Percentiles rank a stretch among this genome's conserved stretches.
Conservation (phyloP, 768 basidiomycete species). For the Rhizopogon rudus region DNA sequence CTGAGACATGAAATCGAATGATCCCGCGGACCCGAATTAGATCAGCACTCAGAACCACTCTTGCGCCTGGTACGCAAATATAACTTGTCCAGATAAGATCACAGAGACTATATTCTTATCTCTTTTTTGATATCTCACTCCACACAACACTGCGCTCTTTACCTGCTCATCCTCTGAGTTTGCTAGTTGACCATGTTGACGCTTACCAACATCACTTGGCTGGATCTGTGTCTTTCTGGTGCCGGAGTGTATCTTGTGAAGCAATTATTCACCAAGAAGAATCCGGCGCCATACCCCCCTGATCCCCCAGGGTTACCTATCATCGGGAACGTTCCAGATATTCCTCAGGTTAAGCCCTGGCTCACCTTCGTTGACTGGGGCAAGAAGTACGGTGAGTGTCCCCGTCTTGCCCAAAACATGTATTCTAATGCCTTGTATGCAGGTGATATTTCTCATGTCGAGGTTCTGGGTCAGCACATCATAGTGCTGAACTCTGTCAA, state of each 20-base stretch:
- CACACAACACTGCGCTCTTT: conserved; percentile 8
- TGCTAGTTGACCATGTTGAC: conserved; percentile 13
- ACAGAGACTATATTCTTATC: no score
- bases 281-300: conserved; percentile 32
- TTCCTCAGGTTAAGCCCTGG: conserved; percentile 44
- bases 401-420: background rate
- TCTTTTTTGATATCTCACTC: no score
- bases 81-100: no score
- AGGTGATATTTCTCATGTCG: conserved; percentile 60
- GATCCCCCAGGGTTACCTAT: conserved; percentile 41
- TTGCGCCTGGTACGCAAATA: no score
- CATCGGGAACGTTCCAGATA: conserved; percentile 43
- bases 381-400: conserved; percentile 33
- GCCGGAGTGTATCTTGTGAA: conserved; percentile 25
- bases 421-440: conserved; percentile 1
- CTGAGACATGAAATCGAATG: no score
- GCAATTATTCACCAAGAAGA: conserved; percentile 14
- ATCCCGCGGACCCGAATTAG: no score
- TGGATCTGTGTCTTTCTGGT: conserved; percentile 24
- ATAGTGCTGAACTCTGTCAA: conserved; percentile 49
- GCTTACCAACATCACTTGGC: conserved; percentile 19
- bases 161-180: background rate
- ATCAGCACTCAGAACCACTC: no score
- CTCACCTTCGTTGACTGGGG: conserved; percentile 41
- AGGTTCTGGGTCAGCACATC: conserved; percentile 54